Base-by-base conservation (phyloP, 495 filamentous ascomycete species). In the Aspergillus asperescens region DNA sequence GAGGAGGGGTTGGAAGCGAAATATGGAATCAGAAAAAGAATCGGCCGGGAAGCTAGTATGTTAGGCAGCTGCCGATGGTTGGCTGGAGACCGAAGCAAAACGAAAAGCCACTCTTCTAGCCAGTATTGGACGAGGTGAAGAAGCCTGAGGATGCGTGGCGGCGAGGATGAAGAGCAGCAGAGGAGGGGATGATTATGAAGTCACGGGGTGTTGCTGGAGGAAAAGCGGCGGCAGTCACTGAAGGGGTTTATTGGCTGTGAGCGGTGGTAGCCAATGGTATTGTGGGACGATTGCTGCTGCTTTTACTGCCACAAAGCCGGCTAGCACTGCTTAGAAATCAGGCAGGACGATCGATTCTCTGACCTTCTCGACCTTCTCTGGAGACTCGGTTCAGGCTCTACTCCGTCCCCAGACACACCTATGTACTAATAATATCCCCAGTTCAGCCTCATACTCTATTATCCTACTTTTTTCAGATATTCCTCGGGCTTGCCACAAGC, bases 271-370 rank as follows among this genome's bases (percentile, higher is more conserved):
- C 56, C 52, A 59, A 38, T 51, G 3, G 43, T 5, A 34, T 7
- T 3, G 20, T 24, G 7, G 23, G 1, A 27, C 9, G 5, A 0
- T 7, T 12, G 15, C 7, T 18, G 48, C 48, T 27, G 52, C 28
- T 48, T 40, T 48, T 43, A 42, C 16, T 3, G 0, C 10, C 18
- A 32, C 29, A 52, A 52, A 43, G 22, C 25, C 28, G 16, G 37
- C 5, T 20, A 13, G 5, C 15, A 8, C 23, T 54, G 59, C 59
- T 62, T 62, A 62, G 55, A 62, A 62, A 62, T 62, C 59, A 56
- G 56, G 45, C 45, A 41, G 24, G 59, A 38, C 28, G 47, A 40
- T 52, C 52, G 44, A 50, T 59, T 59, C 52, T 55, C 3, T n/a
- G 34, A 41, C 32, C 47, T 31, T 34, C 45, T 43, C 29, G 34